A percentile compares a stretch with the other conserved stretches of the same genome.
Evolutionary conservation across 805 yeast species (phyloP).

Genomic region (Pichia insulana): DNA sequence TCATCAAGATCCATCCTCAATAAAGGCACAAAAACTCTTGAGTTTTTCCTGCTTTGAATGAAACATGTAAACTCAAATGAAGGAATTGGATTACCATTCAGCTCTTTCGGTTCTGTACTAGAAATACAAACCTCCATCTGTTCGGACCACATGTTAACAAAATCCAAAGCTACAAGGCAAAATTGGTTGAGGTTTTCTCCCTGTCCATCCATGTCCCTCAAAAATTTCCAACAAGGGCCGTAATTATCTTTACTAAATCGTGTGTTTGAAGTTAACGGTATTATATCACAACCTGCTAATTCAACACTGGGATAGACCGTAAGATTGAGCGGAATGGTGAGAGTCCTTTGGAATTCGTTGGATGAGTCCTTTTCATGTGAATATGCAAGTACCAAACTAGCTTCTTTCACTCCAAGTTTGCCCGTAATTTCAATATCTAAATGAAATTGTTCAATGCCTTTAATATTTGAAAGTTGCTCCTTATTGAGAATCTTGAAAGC

Average conservation of each 20-base stretch:
- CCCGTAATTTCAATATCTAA: slow-evolving; percentile 57
- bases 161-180: slow-evolving; percentile 61
- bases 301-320: slow-evolving; percentile 70
- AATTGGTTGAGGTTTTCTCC: slow-evolving; percentile 39
- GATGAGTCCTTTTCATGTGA: slow-evolving; percentile 29
- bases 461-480: slow-evolving; percentile 32
- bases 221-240: slow-evolving; percentile 26
- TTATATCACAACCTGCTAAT: slow-evolving; percentile 63
- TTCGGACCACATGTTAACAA: slow-evolving; percentile 75
- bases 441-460: slow-evolving; percentile 30
- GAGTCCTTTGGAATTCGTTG: slow-evolving; percentile 38
- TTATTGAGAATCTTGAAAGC: slow-evolving; percentile 50
- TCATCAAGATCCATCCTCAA: slow-evolving; percentile 40
- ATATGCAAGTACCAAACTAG: slow-evolving; percentile 59
- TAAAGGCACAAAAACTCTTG: slow-evolving; percentile 66
- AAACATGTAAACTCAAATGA: slow-evolving; percentile 5
- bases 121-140: slow-evolving; percentile 33
- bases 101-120: slow-evolving; percentile 20
- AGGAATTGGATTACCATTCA: neutral
- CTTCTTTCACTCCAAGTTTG: slow-evolving; percentile 63
- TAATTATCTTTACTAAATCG: slow-evolving; percentile 20
- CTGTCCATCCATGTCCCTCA: slow-evolving; percentile 23
- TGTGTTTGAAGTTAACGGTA: slow-evolving; percentile 40
- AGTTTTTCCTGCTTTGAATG: slow-evolving; percentile 22
- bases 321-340: slow-evolving; percentile 60